These are phyloP conservation scores for Moricandia arvensis DNA, from an alignment of 345 rosid species.

Conservation along the genomic window DNA sequence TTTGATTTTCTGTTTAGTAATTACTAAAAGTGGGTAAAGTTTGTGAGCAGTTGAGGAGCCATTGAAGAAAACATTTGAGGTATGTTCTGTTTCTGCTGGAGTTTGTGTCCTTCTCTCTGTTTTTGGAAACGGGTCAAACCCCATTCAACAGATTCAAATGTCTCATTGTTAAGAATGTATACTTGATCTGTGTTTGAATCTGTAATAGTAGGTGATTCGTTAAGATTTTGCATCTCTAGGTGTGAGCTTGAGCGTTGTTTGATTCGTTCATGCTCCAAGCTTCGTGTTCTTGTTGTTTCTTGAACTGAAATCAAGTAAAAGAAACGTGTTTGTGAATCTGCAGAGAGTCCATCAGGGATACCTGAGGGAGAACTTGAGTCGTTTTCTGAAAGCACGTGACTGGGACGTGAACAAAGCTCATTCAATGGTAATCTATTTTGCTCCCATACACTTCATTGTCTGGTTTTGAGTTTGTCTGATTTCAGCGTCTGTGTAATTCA, in stretches of 20 bases:
- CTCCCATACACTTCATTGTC: neutral
- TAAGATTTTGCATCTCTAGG: neutral
- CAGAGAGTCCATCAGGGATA: constrained; percentile 88
- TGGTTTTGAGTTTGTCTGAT: constrained; percentile 18
- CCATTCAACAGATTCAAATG: neutral
- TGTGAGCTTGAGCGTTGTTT: neutral
- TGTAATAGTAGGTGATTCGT: neutral
- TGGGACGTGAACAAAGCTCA: constrained; percentile 77
- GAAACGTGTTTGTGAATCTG: constrained; percentile 28
- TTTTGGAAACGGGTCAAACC: constrained; percentile 17
- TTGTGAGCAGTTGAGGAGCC: constrained; percentile 59
- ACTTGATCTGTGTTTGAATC: no score
- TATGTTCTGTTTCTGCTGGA: constrained; percentile 22
- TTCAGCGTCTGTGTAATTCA: neutral
- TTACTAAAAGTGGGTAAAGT: constrained; percentile 15
- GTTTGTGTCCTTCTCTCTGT: neutral
- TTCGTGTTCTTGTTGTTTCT: neutral
- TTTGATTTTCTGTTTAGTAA: constrained; percentile 1
- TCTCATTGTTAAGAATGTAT: neutral
- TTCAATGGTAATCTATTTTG: constrained; percentile 58
- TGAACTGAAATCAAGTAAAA: neutral
- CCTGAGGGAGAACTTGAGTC: constrained; percentile 60
- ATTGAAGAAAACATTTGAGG: constrained; percentile 63
- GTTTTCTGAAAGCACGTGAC: constrained; percentile 92
- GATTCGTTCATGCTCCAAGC: neutral